phyloP scores from a whole-genome alignment of 2,329 filamentous ascomycete genomes.

The Pseudonectria foliicola region DNA sequence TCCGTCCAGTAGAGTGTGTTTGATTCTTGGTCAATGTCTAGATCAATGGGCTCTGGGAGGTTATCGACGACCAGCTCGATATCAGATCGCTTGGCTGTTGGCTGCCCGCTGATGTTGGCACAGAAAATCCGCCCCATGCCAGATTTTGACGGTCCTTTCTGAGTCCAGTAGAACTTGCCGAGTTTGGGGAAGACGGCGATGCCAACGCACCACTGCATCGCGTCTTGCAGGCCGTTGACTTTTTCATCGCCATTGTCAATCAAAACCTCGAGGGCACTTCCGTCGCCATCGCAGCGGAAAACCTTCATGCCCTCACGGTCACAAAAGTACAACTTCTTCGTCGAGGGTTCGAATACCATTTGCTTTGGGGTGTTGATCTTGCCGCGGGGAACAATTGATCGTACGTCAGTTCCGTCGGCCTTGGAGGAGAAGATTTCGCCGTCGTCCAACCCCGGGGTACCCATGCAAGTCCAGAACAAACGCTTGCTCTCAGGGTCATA shows the following conservation, averaged over 20 bases:
- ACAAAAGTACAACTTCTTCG: constrained; percentile 32
- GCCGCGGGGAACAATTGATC: constrained; percentile 36
- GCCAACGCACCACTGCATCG: constrained; percentile 47
- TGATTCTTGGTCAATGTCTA: constrained; percentile 43
- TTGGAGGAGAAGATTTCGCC: constrained; percentile 37
- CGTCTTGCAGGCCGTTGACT: constrained; percentile 22
- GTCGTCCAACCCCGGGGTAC: constrained; percentile 29
- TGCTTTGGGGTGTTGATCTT: constrained; percentile 43
- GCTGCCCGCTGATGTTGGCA: constrained; percentile 34
- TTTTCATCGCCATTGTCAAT: constrained; percentile 27
- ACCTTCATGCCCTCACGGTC: constrained; percentile 39
- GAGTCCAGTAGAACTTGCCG: constrained; percentile 51
- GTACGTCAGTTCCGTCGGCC: constrained; percentile 41
- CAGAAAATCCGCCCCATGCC: constrained; percentile 45
- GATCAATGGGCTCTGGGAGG: constrained; percentile 50
- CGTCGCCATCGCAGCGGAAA: constrained; percentile 32
- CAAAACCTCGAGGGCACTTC: constrained; percentile 32
- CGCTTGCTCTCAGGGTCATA: constrained; percentile 24
- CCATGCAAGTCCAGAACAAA: constrained; percentile 47
- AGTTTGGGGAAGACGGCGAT: constrained; percentile 37
- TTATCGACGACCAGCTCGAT: constrained; percentile 34
- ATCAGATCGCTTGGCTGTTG: constrained; percentile 31
- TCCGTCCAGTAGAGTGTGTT: constrained; percentile 53
- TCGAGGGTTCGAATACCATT: constrained; percentile 24
- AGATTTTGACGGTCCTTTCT: constrained; percentile 49